phyloP scores from a whole-genome alignment of 306 rosid genomes.

The Datisca glomerata region DNA sequence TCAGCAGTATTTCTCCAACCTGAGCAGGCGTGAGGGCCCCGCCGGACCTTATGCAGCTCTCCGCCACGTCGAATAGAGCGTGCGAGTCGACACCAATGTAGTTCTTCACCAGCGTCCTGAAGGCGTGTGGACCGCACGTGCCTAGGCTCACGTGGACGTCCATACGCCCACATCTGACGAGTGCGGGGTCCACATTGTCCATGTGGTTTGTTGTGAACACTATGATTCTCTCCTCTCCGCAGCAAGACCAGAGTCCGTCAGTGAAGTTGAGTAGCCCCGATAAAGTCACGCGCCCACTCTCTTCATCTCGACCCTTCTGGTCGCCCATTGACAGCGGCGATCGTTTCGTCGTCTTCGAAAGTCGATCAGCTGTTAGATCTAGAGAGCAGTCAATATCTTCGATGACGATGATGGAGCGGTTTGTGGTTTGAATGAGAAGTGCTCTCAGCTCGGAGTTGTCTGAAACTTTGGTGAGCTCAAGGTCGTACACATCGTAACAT shows the following conservation, averaged over 20 bases:
- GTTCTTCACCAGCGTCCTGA: constrained; percentile 40
- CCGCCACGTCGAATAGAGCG: constrained; percentile 42
- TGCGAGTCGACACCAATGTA: constrained; percentile 49
- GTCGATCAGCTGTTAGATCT: constrained; percentile 61
- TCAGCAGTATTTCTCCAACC: constrained; percentile 57
- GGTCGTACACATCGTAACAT: constrained; percentile 77
- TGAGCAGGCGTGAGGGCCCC: constrained; percentile 84
- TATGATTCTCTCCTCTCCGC: constrained; percentile 76
- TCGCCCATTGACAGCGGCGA: constrained; percentile 10
- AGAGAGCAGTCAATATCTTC: constrained; percentile 82
- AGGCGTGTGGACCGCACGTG: constrained; percentile 66
- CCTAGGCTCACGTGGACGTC: constrained; percentile 77
- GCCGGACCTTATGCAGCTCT: constrained; percentile 46
- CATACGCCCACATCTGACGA: constrained; percentile 79
- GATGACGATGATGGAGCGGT: constrained; percentile 69
- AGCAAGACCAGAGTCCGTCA: constrained; percentile 79
- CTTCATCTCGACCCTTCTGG: constrained; percentile 19
- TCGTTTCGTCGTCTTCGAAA: constrained; percentile 16
- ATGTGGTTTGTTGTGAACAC: constrained; percentile 68
- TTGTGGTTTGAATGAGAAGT: constrained; percentile 66
- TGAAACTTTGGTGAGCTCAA: constrained; percentile 68
- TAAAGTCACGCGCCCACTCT: constrained; percentile 52
- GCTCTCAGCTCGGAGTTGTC: constrained; percentile 80
- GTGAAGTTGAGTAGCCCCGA: constrained; percentile 80
- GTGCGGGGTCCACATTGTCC: constrained; percentile 69